Base-by-base conservation (phyloP, 2,329 filamentous ascomycete species). In the Coccinonectria pachysandricola region DNA sequence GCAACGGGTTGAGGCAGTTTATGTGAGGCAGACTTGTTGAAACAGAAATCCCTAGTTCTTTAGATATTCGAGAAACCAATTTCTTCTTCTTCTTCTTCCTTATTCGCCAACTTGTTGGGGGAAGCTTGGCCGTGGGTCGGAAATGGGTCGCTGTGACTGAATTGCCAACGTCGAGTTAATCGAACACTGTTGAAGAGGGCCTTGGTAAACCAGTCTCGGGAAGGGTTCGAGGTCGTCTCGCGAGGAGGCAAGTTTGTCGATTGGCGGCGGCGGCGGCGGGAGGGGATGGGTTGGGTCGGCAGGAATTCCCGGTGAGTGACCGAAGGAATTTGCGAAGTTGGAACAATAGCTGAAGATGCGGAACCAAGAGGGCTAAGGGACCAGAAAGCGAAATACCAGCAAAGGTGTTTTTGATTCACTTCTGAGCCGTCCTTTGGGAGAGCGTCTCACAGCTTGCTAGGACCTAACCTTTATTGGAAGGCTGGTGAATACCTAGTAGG, bases 281-380 rank as follows among this genome's bases (percentile, higher is more conserved):
- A 40, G 39, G 39, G 35, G 37, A 35, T 34, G 35, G 23, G 23
- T 11, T 10, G 23, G 16, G 41, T 46, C n/a, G n/a, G n/a, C 40
- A 48, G 46, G 49, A 56, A 57, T 61, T 62, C 58, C 54, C 58
- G 48, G 49, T 50, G 36, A 50, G 49, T 48, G 49, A 49, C 48
- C 50, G 52, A 52, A 60, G 59, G 59, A 62, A 64, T 62, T 56
- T 33, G 24, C 38, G 39, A 24, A 31, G 29, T 32, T 39, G 33
- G 30, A 29, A 36, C 34, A 32, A 38, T 34, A 29, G 37, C 39
- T 26, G 34, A 28, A 35, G 40, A 37, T 27, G 34, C 32, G 28
- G 33, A 35, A 21, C 30, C 34, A 28, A 32, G 30, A 37, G 31
- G 36, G 30, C 31, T 36, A 42, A 34, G n/a, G n/a, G n/a, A n/a